Evolutionary conservation across 768 basidiomycete genomes (phyloP), one percentile per base, ranked within the genome.

Genomic region (Chalciporus piperatus): DNA sequence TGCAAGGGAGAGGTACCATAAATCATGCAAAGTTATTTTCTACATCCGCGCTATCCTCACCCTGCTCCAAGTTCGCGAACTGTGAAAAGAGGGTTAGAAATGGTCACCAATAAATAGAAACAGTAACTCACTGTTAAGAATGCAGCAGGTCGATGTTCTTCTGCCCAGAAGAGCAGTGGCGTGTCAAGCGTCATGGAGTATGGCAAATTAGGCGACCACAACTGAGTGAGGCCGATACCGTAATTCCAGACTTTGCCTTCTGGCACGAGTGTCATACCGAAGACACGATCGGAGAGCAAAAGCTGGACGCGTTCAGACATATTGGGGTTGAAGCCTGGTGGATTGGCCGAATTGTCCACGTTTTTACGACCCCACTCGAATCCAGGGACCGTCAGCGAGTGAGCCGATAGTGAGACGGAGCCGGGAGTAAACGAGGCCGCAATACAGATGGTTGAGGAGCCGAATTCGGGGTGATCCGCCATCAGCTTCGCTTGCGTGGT

Each of bases 291-390:
- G 16, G 95, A 98, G 20, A 98, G 75, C 51, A 98, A 76, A 28
- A 98, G 77, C 69, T 92, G 90, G 20, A 97, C 93, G 20, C 93
- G 85, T 67, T 96, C 95, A 2, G 93, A 96, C 96, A 98, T 98
- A 59, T 90, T 91, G n/a, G 94, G 92, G 70, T 96, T 98, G 76
- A 96, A 99, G 38, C 96, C 93, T 1, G 85, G 75, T 53, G 92
- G 92, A 65, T 91, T 92, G 33, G 82, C 78, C 33, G 91, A 88
- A 39, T 82, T 89, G 62, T 95, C 93, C 59, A 78, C 73, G 59
- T 95, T 96, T 76, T 97, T 98, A 60, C 96, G 77, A 38, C 95
- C 96, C 95, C 95, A 98, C 64, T 99, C 97, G 66, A 98, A 98
- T 14, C 96, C 97, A 53, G 88, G 83, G 9, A 96, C 85, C 5